Base-by-base conservation (phyloP, 2,329 filamentous ascomycete species). In the Diaporthe citriasiana region DNA sequence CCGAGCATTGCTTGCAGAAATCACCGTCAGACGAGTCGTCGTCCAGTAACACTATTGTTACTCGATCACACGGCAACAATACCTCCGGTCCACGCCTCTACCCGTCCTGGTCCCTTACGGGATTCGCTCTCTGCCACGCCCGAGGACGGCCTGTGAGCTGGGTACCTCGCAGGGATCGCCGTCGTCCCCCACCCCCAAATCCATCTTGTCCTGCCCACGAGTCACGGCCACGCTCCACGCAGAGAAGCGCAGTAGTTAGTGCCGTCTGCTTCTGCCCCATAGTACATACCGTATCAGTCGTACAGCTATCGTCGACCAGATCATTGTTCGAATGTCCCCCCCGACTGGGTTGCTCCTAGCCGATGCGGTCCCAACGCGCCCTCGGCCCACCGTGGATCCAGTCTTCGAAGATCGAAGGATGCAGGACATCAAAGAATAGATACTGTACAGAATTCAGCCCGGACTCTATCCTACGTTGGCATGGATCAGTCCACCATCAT, bases 1-100 rank as follows among this genome's bases (percentile, higher is more conserved):
- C 70, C 63, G 63, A 70, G 72, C 57, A 75, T 75, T 73, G 73
- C 73, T 71, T 75, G 73, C 73, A 75, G 73, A 45, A 17, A 51
- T 30, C 42, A 50, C 25, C 19, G 68, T 70, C 27, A n/a, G 56
- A 63, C 72, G 70, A 33, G 59, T 33, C 35, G 72, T 56, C 47
- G 53, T 33, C 70, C 72, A 57, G 74, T 72, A 55, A 51, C 72
- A 74, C 68, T 10, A 38, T 63, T 74, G 68, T 25, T 66, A 72
- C 74, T 53, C 30, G 33, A 70, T 57, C 47, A 73, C 66, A 70
- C 68, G 66, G 68, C 65, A 57, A 40, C 35, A 60, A 60, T 66
- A 57, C 55, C 57, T 73, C 73, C 73, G 63, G 71, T 27, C 42
- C 73, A 75, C 50, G 73, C 65, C 50, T 73, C 69, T 60, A 47